Base-by-base conservation (phyloP, 192 early-diverging fungal species). In the Coemansia sp. region DNA sequence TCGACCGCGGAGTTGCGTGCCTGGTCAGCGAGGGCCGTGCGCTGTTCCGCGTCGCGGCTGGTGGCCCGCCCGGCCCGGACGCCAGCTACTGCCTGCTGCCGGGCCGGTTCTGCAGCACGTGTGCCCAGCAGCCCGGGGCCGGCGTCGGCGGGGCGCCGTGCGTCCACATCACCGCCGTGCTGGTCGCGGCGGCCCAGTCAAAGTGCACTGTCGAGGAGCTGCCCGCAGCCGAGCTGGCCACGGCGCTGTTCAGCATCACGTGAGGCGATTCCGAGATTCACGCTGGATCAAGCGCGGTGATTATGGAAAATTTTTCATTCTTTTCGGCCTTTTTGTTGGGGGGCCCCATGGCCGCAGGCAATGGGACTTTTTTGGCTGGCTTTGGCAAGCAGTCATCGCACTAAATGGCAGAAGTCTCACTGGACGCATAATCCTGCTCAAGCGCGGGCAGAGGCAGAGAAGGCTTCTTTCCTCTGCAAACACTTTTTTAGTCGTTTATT, bases 21-120 rank as follows among this genome's bases (percentile, higher is more conserved):
- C 54, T 76, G n/a, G 53, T 31, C 53, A 65, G 66, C 38, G 47
- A 19, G 51, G 38, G 28, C 8, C 73, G 73, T 48, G 29, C 29
- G 29, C 55, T 76, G 27, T 76, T 76, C 32, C 44, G 59, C 15
- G 53, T 67, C 11, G 53, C 45, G 17, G 25, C 30, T 26, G 25
- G 59, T 36, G 17, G 35, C 19, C 23, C 25, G 47, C 42, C 41
- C 45, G 54, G 36, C 15, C 28, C 59, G 8, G 56, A 55, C 44
- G 32, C 41, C 6, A 69, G 65, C 58, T 76, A 50, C 35, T 76
- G 73, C 54, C 15, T 76, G 55, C 73, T 76, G 15, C 73, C 73
- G 3, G 73, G 73, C 27, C 44, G 55, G 27, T 68, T 58, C 50
- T 76, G 73, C 47, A 69, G 46, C 31, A 30, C 35, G 11, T 76